Evolutionary conservation across 768 basidiomycete genomes (phyloP).

Genomic region (Scleroderma bovista): DNA sequence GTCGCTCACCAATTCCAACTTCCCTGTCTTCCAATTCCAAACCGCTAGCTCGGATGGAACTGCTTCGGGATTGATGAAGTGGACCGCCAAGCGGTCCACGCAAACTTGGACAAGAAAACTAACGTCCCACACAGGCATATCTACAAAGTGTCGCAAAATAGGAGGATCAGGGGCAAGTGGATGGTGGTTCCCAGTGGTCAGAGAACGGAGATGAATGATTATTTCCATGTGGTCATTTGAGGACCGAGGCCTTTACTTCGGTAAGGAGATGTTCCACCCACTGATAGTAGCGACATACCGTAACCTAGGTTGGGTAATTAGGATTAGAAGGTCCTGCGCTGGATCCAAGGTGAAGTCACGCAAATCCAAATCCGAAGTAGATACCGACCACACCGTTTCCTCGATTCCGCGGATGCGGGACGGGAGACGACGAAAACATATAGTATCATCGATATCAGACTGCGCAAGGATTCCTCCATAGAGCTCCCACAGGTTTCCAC

Average conservation of each 20-base stretch:
- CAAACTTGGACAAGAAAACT: slow-evolving; percentile 53
- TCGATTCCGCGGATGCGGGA: slow-evolving; percentile 44
- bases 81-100: slow-evolving; percentile 45
- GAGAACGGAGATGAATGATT: slow-evolving; percentile 39
- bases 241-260: slow-evolving; percentile 6
- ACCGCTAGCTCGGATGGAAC: slow-evolving; percentile 44
- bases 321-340: slow-evolving; percentile 56
- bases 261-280: slow-evolving; percentile 1
- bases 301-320: slow-evolving; percentile 35
- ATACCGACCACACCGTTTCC: slow-evolving; percentile 40
- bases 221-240: slow-evolving; percentile 14
- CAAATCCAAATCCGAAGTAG: slow-evolving; percentile 30
- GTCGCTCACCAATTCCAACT: slow-evolving; percentile 41
- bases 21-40: slow-evolving; percentile 66
- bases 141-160: slow-evolving; percentile 24
- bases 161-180: slow-evolving; percentile 34
- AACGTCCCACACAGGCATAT: slow-evolving; percentile 13
- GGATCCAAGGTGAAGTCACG: slow-evolving; percentile 66
- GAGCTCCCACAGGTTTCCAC: slow-evolving; percentile 50
- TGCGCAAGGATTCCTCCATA: slow-evolving; percentile 55
- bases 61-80: slow-evolving; percentile 33
- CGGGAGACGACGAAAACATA: slow-evolving; percentile 46
- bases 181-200: slow-evolving; percentile 43
- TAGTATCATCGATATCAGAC: slow-evolving; percentile 16
- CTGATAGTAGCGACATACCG: slow-evolving; percentile 25